A percentile compares a stretch with the other conserved stretches of the same genome.
These are phyloP conservation scores for Backusella westeae DNA, from an alignment of 192 early-diverging fungal genomes.

Conservation along the genomic window DNA sequence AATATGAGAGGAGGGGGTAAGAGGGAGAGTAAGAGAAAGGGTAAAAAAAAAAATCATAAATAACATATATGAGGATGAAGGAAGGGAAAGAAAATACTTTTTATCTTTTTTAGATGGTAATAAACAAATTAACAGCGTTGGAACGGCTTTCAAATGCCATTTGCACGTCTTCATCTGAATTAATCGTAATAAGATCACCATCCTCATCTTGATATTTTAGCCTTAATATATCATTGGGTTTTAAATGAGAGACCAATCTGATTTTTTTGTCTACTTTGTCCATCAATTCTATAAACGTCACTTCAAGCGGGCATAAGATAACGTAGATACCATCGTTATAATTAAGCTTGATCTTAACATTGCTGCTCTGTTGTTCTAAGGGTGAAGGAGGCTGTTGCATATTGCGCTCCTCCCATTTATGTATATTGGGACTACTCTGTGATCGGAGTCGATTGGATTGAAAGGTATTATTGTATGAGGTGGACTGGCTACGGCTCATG, in stretches of 20 bases:
- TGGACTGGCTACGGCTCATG: constrained; percentile 14
- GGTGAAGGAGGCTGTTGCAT: constrained; percentile 12
- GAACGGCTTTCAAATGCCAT: constrained; percentile 82
- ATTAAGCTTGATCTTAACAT: constrained; percentile 80
- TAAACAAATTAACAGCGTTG: constrained; percentile 53
- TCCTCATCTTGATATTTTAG: constrained; percentile 95
- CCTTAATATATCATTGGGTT: constrained; percentile 55
- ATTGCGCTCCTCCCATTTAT: constrained; percentile 20
- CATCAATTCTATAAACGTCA: constrained; percentile 74
- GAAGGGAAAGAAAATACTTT: neutral
- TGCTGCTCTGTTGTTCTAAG: neutral
- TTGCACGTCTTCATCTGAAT: constrained; percentile 89
- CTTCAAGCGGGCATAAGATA: constrained; percentile 76
- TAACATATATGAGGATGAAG: constrained; percentile 2
- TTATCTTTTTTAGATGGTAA: constrained; percentile 22
- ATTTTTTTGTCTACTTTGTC: constrained; percentile 90
- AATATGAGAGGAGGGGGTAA: neutral
- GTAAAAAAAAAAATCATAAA: neutral
- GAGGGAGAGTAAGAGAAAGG: neutral
- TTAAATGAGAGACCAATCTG: constrained; percentile 67
- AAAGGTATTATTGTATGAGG: constrained; percentile 5
- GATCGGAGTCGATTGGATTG: constrained; percentile 45
- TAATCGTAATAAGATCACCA: constrained; percentile 84
- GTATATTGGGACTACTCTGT: constrained; percentile 60
- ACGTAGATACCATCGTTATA: constrained; percentile 88